Percentiles rank a stretch among this genome's conserved stretches.
phyloP scores from a whole-genome alignment of 2,329 filamentous ascomycete species.

The Daldinia sp. region DNA sequence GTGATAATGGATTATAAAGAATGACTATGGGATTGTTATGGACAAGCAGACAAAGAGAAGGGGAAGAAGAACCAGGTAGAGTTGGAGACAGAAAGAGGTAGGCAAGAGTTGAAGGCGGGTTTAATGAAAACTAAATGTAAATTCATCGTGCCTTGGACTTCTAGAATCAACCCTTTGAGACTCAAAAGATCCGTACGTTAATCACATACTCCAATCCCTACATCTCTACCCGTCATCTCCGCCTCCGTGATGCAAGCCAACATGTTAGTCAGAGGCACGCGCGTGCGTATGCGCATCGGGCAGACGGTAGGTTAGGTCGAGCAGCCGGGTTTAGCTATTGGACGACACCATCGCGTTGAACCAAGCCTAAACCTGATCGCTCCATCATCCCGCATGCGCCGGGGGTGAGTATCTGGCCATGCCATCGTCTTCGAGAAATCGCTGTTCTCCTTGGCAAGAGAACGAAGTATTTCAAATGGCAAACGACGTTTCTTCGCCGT shows the following conservation, averaged over 20 bases:
- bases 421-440: conserved; percentile 12
- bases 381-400: neutral
- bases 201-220: neutral
- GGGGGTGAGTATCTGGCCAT: conserved; percentile 4
- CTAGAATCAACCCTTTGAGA: neutral
- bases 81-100: neutral
- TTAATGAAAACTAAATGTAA: conserved; percentile 12
- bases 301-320: neutral
- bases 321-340: no score
- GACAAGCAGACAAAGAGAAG: neutral
- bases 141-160: neutral
- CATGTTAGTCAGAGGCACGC: conserved; percentile 7
- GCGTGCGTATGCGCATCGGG: conserved; percentile 14
- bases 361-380: neutral
- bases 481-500: conserved; percentile 1
- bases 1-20: neutral
- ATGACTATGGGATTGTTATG: neutral
- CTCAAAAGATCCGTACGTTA: no score
- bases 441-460: conserved; percentile 16
- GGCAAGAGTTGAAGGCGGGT: neutral
- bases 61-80: no score
- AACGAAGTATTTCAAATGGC: conserved; percentile 2
- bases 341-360: conserved; percentile 2
- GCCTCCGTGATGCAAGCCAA: conserved; percentile 13
- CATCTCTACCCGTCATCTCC: neutral